phyloP scores from a whole-genome alignment of 176 grass and related monocot species.

The Otatea glauca region DNA sequence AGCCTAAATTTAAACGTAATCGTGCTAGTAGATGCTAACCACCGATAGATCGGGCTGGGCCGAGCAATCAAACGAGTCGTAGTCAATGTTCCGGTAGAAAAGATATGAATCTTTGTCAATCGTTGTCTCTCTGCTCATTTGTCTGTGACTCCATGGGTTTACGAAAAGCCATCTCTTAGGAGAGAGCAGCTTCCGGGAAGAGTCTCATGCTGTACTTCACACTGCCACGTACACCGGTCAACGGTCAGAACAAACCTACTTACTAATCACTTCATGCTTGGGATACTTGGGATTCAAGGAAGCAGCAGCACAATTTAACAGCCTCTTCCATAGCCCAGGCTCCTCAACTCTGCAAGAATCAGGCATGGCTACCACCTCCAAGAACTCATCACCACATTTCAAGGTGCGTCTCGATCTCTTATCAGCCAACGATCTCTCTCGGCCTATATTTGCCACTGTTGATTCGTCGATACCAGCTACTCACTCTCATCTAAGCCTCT shows the following conservation, averaged over 20 bases:
- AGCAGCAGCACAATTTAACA: not conserved
- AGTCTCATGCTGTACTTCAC: too few relatives aligned
- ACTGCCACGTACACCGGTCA: not conserved
- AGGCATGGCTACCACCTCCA: slow-evolving; percentile 25
- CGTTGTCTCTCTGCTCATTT: too few relatives aligned
- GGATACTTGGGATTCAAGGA: slow-evolving; percentile 34
- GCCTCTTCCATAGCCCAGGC: not conserved
- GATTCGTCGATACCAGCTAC: not conserved
- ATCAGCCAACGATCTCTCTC: not conserved
- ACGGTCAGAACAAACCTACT: not conserved
- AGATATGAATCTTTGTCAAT: too few relatives aligned
- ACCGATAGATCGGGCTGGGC: too few relatives aligned
- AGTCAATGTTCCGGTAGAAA: too few relatives aligned
- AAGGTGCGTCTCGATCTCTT: slow-evolving; percentile 24
- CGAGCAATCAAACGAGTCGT: too few relatives aligned
- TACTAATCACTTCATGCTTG: too few relatives aligned
- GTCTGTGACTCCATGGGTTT: too few relatives aligned
- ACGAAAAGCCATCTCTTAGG: too few relatives aligned
- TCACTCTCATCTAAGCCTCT: not conserved
- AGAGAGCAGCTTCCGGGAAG: too few relatives aligned
- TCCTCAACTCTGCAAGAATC: not conserved
- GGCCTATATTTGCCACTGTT: not conserved
- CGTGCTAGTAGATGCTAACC: too few relatives aligned
- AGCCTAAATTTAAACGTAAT: too few relatives aligned
- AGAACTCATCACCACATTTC: not conserved